Evolutionary conservation across 78 protist genomes (phyloP), one percentile per base, ranked within the genome.

Genomic region (Neovahlkampfia damariscottae): DNA sequence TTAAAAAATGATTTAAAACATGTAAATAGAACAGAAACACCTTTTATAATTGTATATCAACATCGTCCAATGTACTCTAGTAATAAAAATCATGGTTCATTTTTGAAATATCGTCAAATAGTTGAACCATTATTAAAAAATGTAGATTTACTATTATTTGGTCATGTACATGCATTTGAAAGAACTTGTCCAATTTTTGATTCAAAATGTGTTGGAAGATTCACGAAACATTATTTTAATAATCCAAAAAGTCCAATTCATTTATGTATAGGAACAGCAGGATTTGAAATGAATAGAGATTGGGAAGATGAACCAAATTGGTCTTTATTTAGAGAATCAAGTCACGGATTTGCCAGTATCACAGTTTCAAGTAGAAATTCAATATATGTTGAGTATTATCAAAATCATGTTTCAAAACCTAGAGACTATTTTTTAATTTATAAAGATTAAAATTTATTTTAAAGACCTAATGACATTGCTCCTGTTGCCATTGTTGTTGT

Each of bases 151-250:
- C 41, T 76, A 68, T 66, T 76, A 7, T 41, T 27, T 31, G 79
- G 79, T 5, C 79, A 76, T 6, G 79, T 76, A 5, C 79, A 76
- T 62, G 74, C 79, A 5, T 76, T 67, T 7, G 79, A 76, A 7
- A 50, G 62, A 50, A 50, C 62, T 50, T 50, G 62, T 50, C 19
- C 62, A 19, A 50, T 50, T n/a, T 50, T 50, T 50, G 19, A 50
- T n/a, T 50, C 62, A 50, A 50, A 50, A 50, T 50, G 62, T 50
- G 19, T 50, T 19, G 62, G 62, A n/a, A n/a, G n/a, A n/a, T n/a
- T n/a, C n/a, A n/a, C n/a, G n/a, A 50, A 50, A 50, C 19, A 50
- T 50, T 50, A 50, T 50, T 50, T n/a, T 19, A 50, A 50, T n/a
- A 19, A 50, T 19, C 62, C 62, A 50, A 50, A 50, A 50, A 19